phyloP scores from a whole-genome alignment of 352 stramenopile genomes.

The Phytophthora pisi region DNA sequence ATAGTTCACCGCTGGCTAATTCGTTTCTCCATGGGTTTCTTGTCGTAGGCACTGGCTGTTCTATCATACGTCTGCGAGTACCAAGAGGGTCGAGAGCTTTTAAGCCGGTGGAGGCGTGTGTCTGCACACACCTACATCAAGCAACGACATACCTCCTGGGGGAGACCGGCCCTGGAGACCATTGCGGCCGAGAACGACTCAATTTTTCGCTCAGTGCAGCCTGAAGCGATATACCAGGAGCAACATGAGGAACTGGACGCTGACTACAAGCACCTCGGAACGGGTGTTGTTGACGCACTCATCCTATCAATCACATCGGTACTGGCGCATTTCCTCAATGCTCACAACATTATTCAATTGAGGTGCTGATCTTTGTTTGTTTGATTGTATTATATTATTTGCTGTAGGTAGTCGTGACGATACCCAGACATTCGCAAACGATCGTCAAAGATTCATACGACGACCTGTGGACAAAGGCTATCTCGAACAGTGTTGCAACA shows the following conservation, averaged over 20 bases:
- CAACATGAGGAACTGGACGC: constrained; percentile 17
- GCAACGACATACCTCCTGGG: constrained; percentile 25
- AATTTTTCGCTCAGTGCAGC: constrained; percentile 29
- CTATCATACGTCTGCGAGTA: constrained; percentile 44
- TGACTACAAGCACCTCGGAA: constrained; percentile 23
- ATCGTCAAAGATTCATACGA: neutral
- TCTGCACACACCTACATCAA: constrained; percentile 35
- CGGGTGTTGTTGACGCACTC: constrained; percentile 26
- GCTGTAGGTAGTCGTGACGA: constrained; percentile 18
- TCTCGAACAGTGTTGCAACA: constrained; percentile 20
- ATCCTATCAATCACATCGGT: constrained; percentile 37
- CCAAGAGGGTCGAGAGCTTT: constrained; percentile 28
- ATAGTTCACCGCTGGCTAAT: neutral
- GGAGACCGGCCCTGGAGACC: constrained; percentile 16
- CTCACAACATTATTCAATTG: neutral
- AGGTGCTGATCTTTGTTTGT: constrained; percentile 2
- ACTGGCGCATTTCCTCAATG: neutral
- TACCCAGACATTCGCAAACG: constrained; percentile 3
- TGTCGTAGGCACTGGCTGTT: constrained; percentile 31
- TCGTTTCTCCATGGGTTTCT: neutral
- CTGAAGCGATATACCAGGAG: constrained; percentile 1
- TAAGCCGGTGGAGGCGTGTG: constrained; percentile 33
- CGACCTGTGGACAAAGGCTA: constrained; percentile 12
- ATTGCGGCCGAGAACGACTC: constrained; percentile 38
- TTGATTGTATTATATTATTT: neutral